phyloP scores from a whole-genome alignment of 768 basidiomycete species.

The Pulveroboletus sp. region DNA sequence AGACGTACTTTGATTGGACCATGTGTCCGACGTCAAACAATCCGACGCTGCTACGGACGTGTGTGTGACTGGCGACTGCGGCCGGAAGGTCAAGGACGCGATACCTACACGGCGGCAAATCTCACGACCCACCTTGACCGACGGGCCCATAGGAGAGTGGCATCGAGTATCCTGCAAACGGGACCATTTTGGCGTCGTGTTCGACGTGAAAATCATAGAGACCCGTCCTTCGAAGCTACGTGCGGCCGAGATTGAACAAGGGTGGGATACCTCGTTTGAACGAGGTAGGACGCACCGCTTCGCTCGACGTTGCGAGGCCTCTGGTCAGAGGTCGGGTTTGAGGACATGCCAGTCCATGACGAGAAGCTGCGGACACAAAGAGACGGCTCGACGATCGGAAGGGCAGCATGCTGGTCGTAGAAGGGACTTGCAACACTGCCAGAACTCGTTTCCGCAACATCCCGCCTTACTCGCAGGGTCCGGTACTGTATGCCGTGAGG shows the following conservation, averaged over 20 bases:
- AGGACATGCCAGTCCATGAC: background rate
- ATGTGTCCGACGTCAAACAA: conserved; percentile 98
- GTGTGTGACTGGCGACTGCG: conserved; percentile 83
- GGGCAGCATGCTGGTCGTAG: conserved; percentile 8
- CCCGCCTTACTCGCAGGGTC: conserved; percentile 6
- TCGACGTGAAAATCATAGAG: conserved; percentile 87
- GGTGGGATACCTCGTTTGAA: background rate
- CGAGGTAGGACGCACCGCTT: conserved; percentile 10
- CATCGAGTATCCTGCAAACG: conserved; percentile 95
- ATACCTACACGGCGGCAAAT: background rate
- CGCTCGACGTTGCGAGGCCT: conserved; percentile 18
- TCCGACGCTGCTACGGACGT: conserved; percentile 77
- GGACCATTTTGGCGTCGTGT: conserved; percentile 89
- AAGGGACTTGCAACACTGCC: background rate
- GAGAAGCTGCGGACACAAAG: background rate
- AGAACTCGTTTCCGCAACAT: conserved; percentile 1
- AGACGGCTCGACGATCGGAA: background rate
- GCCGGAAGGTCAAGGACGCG: conserved; percentile 3
- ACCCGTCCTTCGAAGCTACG: conserved; percentile 57
- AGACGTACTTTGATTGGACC: conserved; percentile 80
- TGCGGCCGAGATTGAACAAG: background rate
- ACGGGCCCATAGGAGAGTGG: conserved; percentile 80
- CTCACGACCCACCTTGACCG: conserved; percentile 59
- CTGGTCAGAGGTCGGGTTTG: conserved; percentile 4
- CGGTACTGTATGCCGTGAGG: background rate